Evolutionary conservation across 2,329 filamentous ascomycete genomes (phyloP).

Genomic region (Ceratocystis variospora): DNA sequence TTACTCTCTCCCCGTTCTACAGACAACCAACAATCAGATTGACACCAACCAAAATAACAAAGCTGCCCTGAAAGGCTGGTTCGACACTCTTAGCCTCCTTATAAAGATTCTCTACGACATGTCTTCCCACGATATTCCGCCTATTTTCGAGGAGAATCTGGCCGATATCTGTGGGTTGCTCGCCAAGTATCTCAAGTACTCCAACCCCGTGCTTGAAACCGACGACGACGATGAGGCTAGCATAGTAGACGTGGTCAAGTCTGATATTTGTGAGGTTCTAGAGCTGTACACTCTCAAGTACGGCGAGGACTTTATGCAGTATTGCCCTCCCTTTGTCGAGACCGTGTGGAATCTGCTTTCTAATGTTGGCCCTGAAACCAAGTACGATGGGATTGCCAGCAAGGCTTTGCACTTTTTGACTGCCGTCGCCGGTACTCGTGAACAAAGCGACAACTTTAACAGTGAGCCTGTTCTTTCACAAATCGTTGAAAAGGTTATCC

Average conservation of each 20-base stretch:
- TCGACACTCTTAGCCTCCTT: conserved; percentile 74
- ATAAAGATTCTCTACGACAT: conserved; percentile 92
- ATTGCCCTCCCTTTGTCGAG: conserved; percentile 71
- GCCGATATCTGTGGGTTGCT: conserved; percentile 61
- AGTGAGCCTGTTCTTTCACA: conserved; percentile 64
- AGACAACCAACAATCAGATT: conserved; percentile 58
- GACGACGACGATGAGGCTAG: conserved; percentile 85
- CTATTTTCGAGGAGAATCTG: conserved; percentile 85
- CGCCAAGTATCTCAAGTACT: conserved; percentile 85
- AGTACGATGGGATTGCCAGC: conserved; percentile 89
- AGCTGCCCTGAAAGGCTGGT: conserved; percentile 58
- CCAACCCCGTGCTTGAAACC: conserved; percentile 68
- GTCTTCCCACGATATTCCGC: conserved; percentile 91
- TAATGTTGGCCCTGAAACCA: conserved; percentile 70
- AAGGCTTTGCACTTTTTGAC: conserved; percentile 90
- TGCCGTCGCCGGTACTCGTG: conserved; percentile 62
- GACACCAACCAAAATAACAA: conserved; percentile 64
- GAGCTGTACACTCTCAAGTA: conserved; percentile 90
- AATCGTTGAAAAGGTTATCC: conserved; percentile 87
- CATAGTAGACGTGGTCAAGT: conserved; percentile 72
- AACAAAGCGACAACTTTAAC: conserved; percentile 77
- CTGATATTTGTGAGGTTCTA: conserved; percentile 82
- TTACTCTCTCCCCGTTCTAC: conserved; percentile 3
- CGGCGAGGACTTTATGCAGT: conserved; percentile 76
- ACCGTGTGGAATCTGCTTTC: conserved; percentile 88